A percentile compares a stretch with the other conserved stretches of the same genome.
phyloP scores from a whole-genome alignment of 306 rosid species.

The Datisca glomerata region DNA sequence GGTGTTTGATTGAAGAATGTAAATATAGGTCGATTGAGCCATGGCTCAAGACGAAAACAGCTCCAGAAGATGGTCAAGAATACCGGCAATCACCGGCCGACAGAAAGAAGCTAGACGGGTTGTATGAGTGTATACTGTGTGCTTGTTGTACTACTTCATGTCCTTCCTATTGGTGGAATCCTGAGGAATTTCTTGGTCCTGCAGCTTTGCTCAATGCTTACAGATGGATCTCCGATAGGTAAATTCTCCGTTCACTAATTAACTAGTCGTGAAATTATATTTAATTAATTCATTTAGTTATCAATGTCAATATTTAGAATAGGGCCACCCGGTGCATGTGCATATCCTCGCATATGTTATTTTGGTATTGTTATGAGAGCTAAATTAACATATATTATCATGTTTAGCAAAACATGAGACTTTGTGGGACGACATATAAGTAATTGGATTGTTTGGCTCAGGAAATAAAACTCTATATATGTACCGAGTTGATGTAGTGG shows the following conservation, averaged over 20 bases:
- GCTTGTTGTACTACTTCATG: slow-evolving; percentile 34
- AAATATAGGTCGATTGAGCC: slow-evolving; percentile 23
- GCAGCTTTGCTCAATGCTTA: slow-evolving; percentile 29
- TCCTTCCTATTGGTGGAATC: slow-evolving; percentile 45
- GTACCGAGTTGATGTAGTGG: too few relatives aligned
- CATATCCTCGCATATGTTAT: too few relatives aligned
- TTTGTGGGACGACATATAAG: too few relatives aligned
- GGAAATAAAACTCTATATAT: too few relatives aligned
- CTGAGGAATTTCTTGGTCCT: slow-evolving; percentile 24
- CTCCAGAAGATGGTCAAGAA: slow-evolving; percentile 17
- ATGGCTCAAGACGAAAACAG: slow-evolving; percentile 27
- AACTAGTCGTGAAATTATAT: too few relatives aligned
- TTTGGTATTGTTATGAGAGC: too few relatives aligned
- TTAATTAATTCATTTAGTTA: too few relatives aligned
- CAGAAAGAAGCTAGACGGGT: slow-evolving; percentile 27
- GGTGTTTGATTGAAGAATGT: not conserved
- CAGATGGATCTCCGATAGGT: slow-evolving; percentile 25
- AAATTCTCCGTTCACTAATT: not conserved
- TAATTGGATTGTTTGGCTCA: too few relatives aligned
- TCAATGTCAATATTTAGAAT: too few relatives aligned
- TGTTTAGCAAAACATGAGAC: too few relatives aligned
- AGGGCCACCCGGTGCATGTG: too few relatives aligned
- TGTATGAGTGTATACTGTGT: slow-evolving; percentile 31
- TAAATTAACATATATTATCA: too few relatives aligned
- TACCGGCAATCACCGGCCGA: slow-evolving; percentile 22